These are phyloP conservation scores for Ganoderma multipileum DNA, from an alignment of 1,284 basidiomycete genomes.

Conservation along the genomic window DNA sequence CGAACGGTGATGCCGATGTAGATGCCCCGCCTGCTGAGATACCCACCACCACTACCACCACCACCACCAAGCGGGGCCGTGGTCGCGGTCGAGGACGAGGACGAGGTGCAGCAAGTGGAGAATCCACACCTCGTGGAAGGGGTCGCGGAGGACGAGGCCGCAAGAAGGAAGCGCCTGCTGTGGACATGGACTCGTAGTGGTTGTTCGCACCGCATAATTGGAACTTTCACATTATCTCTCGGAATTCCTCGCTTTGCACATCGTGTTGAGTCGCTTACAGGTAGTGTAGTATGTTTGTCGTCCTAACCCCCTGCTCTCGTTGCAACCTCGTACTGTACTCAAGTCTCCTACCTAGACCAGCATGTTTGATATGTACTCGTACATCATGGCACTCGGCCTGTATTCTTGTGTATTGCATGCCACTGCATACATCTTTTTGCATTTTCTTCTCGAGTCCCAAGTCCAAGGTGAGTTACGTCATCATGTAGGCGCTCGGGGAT, in stretches of 20 bases:
- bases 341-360: conserved; percentile 23
- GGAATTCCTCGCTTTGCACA: conserved; percentile 12
- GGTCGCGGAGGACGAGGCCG: conserved; percentile 28
- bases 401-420: conserved; percentile 28
- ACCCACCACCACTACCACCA: conserved; percentile 43
- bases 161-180: conserved; percentile 34
- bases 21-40: conserved; percentile 43
- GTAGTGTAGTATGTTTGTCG: conserved; percentile 34
- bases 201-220: conserved; percentile 3
- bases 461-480: conserved; percentile 10
- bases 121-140: conserved; percentile 24
- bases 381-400: conserved; percentile 31
- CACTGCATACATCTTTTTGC: background rate
- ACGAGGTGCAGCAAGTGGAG: conserved; percentile 43
- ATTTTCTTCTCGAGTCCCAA: background rate
- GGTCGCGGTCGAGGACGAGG: conserved; percentile 42
- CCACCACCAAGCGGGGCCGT: conserved; percentile 50
- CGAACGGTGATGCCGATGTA: conserved; percentile 42
- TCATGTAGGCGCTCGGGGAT: background rate
- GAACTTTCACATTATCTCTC: conserved; percentile 17
- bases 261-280: conserved; percentile 21
- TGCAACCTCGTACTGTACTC: conserved; percentile 29
- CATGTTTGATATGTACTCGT: conserved; percentile 25
- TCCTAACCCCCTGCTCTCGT: conserved; percentile 31
- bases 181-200: conserved; percentile 30